Base-by-base conservation (phyloP, 768 basidiomycete genomes). In the Russula sp. region DNA sequence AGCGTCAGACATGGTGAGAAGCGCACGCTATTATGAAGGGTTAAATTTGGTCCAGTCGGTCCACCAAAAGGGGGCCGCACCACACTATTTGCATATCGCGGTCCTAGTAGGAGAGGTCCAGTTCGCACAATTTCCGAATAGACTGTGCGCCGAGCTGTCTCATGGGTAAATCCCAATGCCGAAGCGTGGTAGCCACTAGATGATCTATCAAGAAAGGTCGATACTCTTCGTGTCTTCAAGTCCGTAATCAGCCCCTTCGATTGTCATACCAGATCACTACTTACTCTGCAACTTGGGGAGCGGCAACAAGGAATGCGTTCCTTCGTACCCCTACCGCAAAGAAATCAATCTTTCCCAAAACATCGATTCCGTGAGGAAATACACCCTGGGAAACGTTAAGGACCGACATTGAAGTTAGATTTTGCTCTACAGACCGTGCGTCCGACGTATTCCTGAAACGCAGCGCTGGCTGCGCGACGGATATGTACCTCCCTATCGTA, bases 371-470 rank as follows among this genome's bases (percentile, higher is more conserved):
- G 76, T 96, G 89, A 51, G 92, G 87, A 73, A 98, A 95, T 59
- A 95, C 76, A 65, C 83, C 87, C 96, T 98, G 71, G 32, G 66
- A 63, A 71, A 60, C 59, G 48, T 66, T 69, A 59, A 62, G 28
- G 51, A 53, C 46, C 8, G 54, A 40, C 49, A 57, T 20, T 48
- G 51, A 54, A 63, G 53, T 48, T 46, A 56, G 36, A 38, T 16
- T 18, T 26, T n/a, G 24, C 18, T 52, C 24, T 30, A 75, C 87
- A 74, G 71, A 97, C 96, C 78, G 89, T 89, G 72, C 97, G 80
- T 14, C 97, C 97, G 44, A 98, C 97, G 71, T 89, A 88, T 77
- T 99, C 97, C 75, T 99, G 97, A 73, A 92, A 98, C 14, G 95
- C 92, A 20, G 97, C 97, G 74, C 96, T 98, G 14, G 95, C 95